Base-by-base conservation (phyloP, 2,329 filamentous ascomycete genomes). In the Didymella glomerata region DNA sequence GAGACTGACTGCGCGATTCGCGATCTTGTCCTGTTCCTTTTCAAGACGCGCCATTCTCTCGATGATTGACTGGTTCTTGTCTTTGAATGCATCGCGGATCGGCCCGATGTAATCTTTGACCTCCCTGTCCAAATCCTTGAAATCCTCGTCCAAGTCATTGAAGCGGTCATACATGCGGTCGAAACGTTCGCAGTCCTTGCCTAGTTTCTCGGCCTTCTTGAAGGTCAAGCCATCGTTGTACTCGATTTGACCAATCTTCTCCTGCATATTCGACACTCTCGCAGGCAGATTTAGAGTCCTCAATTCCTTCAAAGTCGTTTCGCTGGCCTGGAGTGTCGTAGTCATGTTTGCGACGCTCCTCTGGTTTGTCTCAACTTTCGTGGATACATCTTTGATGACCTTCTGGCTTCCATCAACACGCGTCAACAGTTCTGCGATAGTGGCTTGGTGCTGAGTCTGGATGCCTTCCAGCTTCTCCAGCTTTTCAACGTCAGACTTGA, bases 251-350 rank as follows among this genome's bases (percentile, higher is more conserved):
- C 30, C 16, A 2, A 64, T 6, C 11, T 24, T 57, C 3, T 54
- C 49, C 5, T 40, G 10, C 27, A 66, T n/a, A 2, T 16, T 18
- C 10, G 24, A 13, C 11, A 64, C n/a, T 30, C 57, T 42, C 25
- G 34, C n/a, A 3, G 46, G 36, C 11, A 61, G 8, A 2, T 48
- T 25, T 1, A 41, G 27, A 14, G 42, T 51, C 9, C 38, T 25
- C 3, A 53, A 10, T 4, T 27, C 47, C 7, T 53, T 25, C 14
- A 9, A 36, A 13, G 42, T 20, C 7, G 4, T 49, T 34, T 45
- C 40, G 24, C 3, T 14, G 9, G 20, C 20, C 11, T 41, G n/a
- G 2, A 41, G 2, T 22, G 38, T 24, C 20, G 4, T 41, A 13
- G 20, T 11, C 20, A 14, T 41, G 11, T 41, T 14, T 7, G 14